Evolutionary conservation across 73 alveolate genomes (phyloP).

Genomic region (Diophrys sp.): DNA sequence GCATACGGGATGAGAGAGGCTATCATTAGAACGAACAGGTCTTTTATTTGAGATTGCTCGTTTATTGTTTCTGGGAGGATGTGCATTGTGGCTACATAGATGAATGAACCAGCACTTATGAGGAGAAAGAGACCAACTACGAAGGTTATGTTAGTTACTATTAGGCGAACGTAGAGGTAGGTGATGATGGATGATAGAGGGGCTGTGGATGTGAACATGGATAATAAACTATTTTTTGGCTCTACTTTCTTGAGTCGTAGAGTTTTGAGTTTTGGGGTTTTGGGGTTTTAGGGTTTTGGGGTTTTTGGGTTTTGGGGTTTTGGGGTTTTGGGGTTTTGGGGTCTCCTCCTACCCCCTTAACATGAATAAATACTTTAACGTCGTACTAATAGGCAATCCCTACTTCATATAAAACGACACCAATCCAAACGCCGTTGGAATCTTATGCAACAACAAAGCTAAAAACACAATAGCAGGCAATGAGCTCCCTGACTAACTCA

Average conservation of each 20-base stretch:
- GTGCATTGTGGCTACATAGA: slow-evolving; percentile 58
- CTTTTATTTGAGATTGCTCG: neutral
- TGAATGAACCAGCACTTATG: slow-evolving; percentile 59
- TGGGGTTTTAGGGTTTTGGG: no score
- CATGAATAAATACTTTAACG: slow-evolving; percentile 25
- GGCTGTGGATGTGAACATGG: slow-evolving; percentile 34
- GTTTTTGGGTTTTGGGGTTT: no score
- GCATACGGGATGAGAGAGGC: neutral
- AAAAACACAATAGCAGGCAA: slow-evolving; percentile 26
- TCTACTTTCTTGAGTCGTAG: no score
- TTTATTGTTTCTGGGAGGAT: slow-evolving; percentile 43
- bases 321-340: no score
- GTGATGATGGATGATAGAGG: slow-evolving; percentile 42
- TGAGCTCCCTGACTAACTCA: slow-evolving; percentile 10
- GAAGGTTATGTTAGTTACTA: neutral
- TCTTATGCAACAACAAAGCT: slow-evolving; percentile 54
- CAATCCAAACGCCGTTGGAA: slow-evolving; percentile 59
- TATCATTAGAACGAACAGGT: neutral
- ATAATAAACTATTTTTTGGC: no score
- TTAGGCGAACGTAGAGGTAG: slow-evolving; percentile 16
- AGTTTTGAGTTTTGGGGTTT: no score
- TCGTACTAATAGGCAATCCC: slow-evolving; percentile 1
- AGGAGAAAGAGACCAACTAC: slow-evolving; percentile 43
- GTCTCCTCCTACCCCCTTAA: no score
- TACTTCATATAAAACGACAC: slow-evolving; percentile 37